These are phyloP conservation scores for Vanderwaltozyma verrucispora DNA, from an alignment of 805 yeast genomes.

Conservation along the genomic window DNA sequence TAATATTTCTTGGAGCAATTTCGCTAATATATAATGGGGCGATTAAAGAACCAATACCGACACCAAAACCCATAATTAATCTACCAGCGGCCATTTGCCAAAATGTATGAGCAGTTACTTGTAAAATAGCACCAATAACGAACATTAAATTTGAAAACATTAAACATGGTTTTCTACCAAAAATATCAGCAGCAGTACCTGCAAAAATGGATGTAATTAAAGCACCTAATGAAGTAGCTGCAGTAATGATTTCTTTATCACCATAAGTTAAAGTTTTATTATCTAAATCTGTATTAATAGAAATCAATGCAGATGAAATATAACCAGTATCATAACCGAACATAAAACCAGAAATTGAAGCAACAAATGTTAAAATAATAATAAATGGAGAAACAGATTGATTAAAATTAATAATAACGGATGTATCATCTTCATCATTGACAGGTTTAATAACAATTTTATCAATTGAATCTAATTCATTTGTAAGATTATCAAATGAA, in stretches of 20 bases:
- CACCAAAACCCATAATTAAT: conserved; percentile 91
- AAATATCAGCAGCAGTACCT: conserved; percentile 69
- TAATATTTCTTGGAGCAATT: conserved; percentile 81
- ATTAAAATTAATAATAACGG: conserved; percentile 38
- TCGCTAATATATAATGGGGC: conserved; percentile 93
- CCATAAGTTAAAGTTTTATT: conserved; percentile 53
- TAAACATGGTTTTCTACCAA: conserved; percentile 80
- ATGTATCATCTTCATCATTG: conserved; percentile 41
- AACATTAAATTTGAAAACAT: conserved; percentile 77
- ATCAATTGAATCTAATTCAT: not conserved
- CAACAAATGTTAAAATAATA: conserved; percentile 54
- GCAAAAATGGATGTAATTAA: conserved; percentile 67
- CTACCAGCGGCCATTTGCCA: conserved; percentile 93
- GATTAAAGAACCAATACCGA: conserved; percentile 85
- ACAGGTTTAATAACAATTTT: conserved; percentile 27
- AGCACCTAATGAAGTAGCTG: conserved; percentile 94
- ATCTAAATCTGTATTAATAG: conserved; percentile 69
- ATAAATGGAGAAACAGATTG: conserved; percentile 54
- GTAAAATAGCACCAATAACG: conserved; percentile 75
- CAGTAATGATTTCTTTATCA: conserved; percentile 80
- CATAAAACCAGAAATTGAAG: conserved; percentile 92
- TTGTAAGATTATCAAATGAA: too few species aligned
- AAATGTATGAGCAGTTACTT: conserved; percentile 66
- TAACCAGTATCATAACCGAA: conserved; percentile 98
- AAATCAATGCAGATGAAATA: conserved; percentile 85